Evolutionary conservation across 768 basidiomycete genomes (phyloP).

Genomic region (Tricholoma terreum): DNA sequence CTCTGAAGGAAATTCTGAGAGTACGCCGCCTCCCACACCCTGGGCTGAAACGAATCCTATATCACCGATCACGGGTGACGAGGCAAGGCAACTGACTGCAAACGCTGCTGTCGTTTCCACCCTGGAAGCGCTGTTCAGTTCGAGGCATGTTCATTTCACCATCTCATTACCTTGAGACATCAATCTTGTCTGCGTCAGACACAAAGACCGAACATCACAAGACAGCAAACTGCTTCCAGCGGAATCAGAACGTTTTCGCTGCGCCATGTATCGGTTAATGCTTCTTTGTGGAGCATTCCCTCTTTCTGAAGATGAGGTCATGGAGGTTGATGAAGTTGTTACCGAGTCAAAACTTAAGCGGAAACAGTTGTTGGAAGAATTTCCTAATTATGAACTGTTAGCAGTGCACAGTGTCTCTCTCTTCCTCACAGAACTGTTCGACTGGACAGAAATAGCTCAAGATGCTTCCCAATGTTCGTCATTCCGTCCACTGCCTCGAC

Average conservation of each 20-base stretch:
- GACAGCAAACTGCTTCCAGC: conserved; percentile 15
- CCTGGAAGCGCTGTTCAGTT: conserved; percentile 23
- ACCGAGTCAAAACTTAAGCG: background rate
- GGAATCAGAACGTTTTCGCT: conserved; percentile 23
- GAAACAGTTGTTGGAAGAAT: conserved; percentile 4
- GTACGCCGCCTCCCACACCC: background rate
- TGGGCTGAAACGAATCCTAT: conserved; percentile 5
- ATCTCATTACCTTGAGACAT: background rate
- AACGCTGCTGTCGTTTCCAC: conserved; percentile 4
- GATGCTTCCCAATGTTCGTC: background rate
- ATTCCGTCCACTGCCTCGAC: background rate
- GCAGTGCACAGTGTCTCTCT: conserved; percentile 9
- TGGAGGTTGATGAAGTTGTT: background rate
- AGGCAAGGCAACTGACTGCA: background rate
- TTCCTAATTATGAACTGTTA: conserved; percentile 11
- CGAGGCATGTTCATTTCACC: conserved; percentile 13
- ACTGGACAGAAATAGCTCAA: background rate
- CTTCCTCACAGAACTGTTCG: conserved; percentile 4
- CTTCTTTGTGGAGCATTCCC: conserved; percentile 11
- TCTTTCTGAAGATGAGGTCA: conserved; percentile 2
- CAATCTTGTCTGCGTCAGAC: conserved; percentile 6
- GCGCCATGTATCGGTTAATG: conserved; percentile 20
- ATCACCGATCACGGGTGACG: conserved; percentile 6
- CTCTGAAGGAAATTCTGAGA: background rate
- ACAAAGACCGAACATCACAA: conserved; percentile 20